phyloP scores from a whole-genome alignment of 805 yeast genomes.

The Limtongia smithiae region DNA sequence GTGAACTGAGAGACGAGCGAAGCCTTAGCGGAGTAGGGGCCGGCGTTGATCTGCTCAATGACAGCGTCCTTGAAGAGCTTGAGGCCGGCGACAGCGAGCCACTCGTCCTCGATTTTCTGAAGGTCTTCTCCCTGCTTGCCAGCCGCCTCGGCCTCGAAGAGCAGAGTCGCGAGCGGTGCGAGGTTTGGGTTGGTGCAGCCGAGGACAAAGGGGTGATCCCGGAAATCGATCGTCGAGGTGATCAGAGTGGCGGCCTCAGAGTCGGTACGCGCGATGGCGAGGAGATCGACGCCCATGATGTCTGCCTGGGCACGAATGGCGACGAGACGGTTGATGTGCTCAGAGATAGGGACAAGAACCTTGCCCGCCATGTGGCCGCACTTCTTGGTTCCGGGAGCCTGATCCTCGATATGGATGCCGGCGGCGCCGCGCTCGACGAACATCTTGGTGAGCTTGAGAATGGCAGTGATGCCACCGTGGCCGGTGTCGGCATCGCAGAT shows the following conservation, averaged over 20 bases:
- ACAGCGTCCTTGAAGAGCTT: constrained; percentile 91
- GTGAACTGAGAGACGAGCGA: constrained; percentile 59
- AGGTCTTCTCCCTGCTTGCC: constrained; percentile 73
- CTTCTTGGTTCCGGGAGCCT: constrained; percentile 97
- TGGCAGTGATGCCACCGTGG: constrained; percentile 97
- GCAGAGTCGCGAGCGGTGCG: constrained; percentile 67
- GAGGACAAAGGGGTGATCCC: constrained; percentile 89
- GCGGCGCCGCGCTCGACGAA: constrained; percentile 98
- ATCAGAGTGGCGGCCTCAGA: constrained; percentile 96
- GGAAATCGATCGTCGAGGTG: constrained; percentile 87
- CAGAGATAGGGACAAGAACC: constrained; percentile 95
- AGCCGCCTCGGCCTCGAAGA: constrained; percentile 73
- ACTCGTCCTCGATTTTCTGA: constrained; percentile 70
- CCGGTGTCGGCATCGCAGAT: constrained; percentile 99
- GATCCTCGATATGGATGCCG: constrained; percentile 97
- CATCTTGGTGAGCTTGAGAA: constrained; percentile 89
- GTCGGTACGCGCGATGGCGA: constrained; percentile 92
- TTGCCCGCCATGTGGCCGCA: constrained; percentile 99
- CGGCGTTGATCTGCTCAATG: constrained; percentile 67
- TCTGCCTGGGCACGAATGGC: constrained; percentile 96
- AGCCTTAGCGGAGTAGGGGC: constrained; percentile 57
- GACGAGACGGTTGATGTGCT: constrained; percentile 89
- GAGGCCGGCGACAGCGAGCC: constrained; percentile 79
- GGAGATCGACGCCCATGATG: constrained; percentile 79
- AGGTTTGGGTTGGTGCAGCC: constrained; percentile 87